Conservation (phyloP, 2,329 filamentous ascomycete genomes). For the Colletotrichum sp. region DNA sequence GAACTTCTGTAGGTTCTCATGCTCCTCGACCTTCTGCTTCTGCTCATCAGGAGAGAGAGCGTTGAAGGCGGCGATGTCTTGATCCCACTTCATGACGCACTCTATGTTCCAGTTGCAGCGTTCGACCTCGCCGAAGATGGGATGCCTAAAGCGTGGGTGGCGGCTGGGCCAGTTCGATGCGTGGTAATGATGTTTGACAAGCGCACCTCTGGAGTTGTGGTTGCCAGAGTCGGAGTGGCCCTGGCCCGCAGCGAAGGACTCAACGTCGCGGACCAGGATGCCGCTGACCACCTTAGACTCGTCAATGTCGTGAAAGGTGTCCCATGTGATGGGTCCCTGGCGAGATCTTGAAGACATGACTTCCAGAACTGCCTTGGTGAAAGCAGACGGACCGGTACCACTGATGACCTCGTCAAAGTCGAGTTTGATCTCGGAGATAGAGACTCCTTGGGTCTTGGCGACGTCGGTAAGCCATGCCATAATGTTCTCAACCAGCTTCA, state of each 20-base stretch:
- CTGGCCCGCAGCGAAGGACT: constrained; percentile 75
- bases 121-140: constrained; percentile 73
- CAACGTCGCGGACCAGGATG: constrained; percentile 71
- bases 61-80: constrained; percentile 65
- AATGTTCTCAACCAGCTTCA: constrained; percentile 71
- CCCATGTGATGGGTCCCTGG: constrained; percentile 56
- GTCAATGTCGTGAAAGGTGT: constrained; percentile 67
- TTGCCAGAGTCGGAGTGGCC: constrained; percentile 77
- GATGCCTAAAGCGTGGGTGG: constrained; percentile 71
- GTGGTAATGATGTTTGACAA: constrained; percentile 79
- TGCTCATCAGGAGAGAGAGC: constrained; percentile 64
- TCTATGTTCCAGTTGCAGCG: constrained; percentile 72
- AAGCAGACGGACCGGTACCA: constrained; percentile 75
- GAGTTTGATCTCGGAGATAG: constrained; percentile 65
- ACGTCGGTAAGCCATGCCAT: constrained; percentile 68
- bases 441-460: constrained; percentile 61
- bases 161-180: constrained; percentile 73
- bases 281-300: constrained; percentile 70
- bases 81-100: constrained; percentile 71
- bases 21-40: constrained; percentile 48
- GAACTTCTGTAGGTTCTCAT: constrained; percentile 25
- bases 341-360: constrained; percentile 57
- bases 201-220: constrained; percentile 67
- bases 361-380: constrained; percentile 67
- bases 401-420: constrained; percentile 77